Evolutionary conservation across 164 flowering plant species (phyloP).

Genomic region (Platanus orientalis): DNA sequence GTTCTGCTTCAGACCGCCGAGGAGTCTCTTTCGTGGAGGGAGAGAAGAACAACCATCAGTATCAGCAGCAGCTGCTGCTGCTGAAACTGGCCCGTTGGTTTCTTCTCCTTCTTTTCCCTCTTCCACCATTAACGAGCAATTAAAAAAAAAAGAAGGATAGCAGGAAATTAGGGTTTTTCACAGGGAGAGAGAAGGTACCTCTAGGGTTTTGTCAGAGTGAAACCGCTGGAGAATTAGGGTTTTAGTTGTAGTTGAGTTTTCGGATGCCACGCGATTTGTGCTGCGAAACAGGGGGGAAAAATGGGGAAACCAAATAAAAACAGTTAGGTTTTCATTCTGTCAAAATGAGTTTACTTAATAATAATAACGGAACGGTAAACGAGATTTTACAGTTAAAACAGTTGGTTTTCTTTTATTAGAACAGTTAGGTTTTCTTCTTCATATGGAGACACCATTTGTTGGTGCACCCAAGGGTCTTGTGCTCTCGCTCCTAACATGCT

Average conservation of each 20-base stretch:
- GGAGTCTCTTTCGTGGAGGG: constrained; percentile 18
- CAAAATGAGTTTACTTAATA: too few relatives aligned
- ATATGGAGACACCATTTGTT: too few relatives aligned
- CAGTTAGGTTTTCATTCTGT: too few relatives aligned
- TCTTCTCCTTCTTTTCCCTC: constrained; percentile 1
- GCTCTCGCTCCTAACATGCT: too few relatives aligned
- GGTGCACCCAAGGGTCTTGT: too few relatives aligned
- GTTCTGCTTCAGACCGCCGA: constrained; percentile 7
- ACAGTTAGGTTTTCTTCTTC: too few relatives aligned
- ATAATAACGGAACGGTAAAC: neutral
- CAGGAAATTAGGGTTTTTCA: constrained; percentile 7
- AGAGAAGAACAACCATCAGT: constrained; percentile 7
- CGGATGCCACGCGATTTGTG: neutral
- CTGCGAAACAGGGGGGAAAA: neutral
- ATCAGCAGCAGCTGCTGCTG: neutral
- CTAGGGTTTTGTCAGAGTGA: neutral
- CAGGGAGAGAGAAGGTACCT: neutral
- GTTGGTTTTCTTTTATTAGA: neutral
- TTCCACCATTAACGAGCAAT: constrained; percentile 11
- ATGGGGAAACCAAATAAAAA: too few relatives aligned
- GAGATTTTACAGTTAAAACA: neutral
- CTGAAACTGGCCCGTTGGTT: neutral
- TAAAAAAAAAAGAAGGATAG: neutral
- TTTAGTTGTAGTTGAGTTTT: neutral
- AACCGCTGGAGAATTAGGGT: neutral